Evolutionary conservation across 2,329 filamentous ascomycete genomes (phyloP).

Genomic region (Diaporthe sp.): DNA sequence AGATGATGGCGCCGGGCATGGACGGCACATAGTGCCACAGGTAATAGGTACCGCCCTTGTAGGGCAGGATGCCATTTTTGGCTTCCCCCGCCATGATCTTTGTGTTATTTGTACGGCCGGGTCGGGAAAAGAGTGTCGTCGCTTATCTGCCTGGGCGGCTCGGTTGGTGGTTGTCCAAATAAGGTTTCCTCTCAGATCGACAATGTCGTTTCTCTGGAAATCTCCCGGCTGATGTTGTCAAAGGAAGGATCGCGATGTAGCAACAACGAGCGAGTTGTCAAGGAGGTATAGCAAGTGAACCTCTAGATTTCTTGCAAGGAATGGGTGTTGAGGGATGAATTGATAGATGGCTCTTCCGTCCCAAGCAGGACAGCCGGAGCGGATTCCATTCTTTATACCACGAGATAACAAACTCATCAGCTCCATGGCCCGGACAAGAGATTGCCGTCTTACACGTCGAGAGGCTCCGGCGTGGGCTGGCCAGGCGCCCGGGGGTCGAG

Average conservation of each 20-base stretch:
- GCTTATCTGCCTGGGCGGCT: not conserved
- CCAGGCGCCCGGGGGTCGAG: not conserved
- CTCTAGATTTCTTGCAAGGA: not conserved
- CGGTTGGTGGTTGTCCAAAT: not conserved
- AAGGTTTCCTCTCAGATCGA: not conserved
- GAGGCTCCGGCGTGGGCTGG: conserved; percentile 17
- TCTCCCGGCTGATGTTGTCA: not conserved
- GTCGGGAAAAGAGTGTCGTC: not conserved
- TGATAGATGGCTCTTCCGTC: not conserved
- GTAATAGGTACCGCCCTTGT: conserved; percentile 49
- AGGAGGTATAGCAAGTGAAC: not conserved
- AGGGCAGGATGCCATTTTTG: conserved; percentile 51
- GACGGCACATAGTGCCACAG: conserved; percentile 57
- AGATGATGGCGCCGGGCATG: conserved; percentile 58
- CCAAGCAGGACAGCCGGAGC: conserved; percentile 3
- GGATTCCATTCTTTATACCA: conserved; percentile 25
- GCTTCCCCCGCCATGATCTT: not conserved
- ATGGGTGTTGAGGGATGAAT: not conserved
- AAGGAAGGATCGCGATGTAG: not conserved
- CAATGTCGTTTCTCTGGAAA: not conserved
- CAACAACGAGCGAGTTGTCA: too few species aligned
- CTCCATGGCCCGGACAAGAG: not conserved
- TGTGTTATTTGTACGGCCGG: not conserved
- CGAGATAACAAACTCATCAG: not conserved
- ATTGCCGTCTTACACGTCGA: conserved; percentile 10